Base-by-base conservation (phyloP, 441 rosid genomes). In the Gossypium trilobum region DNA sequence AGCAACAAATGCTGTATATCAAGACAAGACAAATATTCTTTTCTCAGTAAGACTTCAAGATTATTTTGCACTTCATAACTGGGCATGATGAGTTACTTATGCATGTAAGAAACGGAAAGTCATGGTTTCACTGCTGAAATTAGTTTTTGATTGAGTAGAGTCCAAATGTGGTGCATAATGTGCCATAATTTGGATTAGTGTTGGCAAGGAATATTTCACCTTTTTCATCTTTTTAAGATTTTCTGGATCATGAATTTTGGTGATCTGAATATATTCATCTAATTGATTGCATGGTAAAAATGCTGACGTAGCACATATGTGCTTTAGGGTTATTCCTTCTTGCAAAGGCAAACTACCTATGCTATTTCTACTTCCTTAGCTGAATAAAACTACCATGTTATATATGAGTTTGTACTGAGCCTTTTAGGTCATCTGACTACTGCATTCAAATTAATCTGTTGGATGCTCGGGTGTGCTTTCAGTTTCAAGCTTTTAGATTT, bases 21-120 rank as follows among this genome's bases (percentile, higher is more conserved):
- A 95, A 81, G 99, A 95, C 90, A 95, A 95, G 88, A 95, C 93
- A 66, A 95, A 95, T 80, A 87, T 89, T 75, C 95, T 95, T 62
- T 95, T 95, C 82, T 95, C 99, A 87, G 99, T 95, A 88, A 77
- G 75, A 75, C 77, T 81, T 52, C 20, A 55, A 75, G 27, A 64
- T 70, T 64, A 33, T 76, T 65, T 70, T 76, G 68, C 79, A 64
- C 57, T 59, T 48, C 70, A 73, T 72, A 59, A 44, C 39, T 51
- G 55, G 29, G 46, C 71, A 56, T 72, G 62, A 50, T 17, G 50
- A 6, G 27, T 52, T 70, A 48, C 48, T 59, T 44, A 14, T 46
- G 39, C 19, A 10, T 23, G 3, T 55, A 20, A 57, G 56, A 56
- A 64, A 39, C 63, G 39, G 14, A 22, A 58, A 11, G 11, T 59